Base-by-base conservation (phyloP, 2,329 filamentous ascomycete species). In the Endocalyx cinctus region DNA sequence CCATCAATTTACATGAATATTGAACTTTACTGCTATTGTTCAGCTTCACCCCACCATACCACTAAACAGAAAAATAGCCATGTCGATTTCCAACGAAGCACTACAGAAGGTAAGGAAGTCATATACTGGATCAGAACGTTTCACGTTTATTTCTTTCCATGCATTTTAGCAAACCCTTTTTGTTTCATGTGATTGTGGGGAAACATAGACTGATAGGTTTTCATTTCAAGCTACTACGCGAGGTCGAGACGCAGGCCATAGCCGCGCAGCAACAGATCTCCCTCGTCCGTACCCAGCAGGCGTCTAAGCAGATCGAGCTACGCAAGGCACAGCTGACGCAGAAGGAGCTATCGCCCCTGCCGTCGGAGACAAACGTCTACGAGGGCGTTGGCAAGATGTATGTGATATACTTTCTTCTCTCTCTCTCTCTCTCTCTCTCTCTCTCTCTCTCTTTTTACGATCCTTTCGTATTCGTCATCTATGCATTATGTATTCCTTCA, bases 381-480 rank as follows among this genome's bases (percentile, higher is more conserved):
- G 90, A 97, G 64, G 90, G 90, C 5, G 84, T 97, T 10, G 92
- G 92, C 32, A 98, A 97, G 67, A 97, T 98, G 92, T 96, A 63
- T 52, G 81, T 64, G 34, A 22, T 33, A 13, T 35, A 32, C 25
- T 27, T 12, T 14, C n/a, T 29, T 10, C 20, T 17, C 2, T 29
- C 15, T 14, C 14, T 14, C 13, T 16, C 4, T 19, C n/a, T 8
- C 19, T 30, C 4, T 22, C 22, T 5, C 17, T 29, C 18, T 29
- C 13, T 19, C 23, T 29, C 31, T 34, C 33, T 40, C 32, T 23
- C 25, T 27, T 15, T 32, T 36, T 27, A 33, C 35, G 27, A 40
- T 25, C 15, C 12, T 36, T 16, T 17, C 10, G 11, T 32, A 41
- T 10, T 27, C n/a, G n/a, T 25, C n/a, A 22, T 5, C 29, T 17